Percentiles rank a stretch among this genome's conserved stretches.
These are phyloP conservation scores for Casuarina equisetifolia DNA, from an alignment of 306 rosid genomes.

Conservation along the genomic window DNA sequence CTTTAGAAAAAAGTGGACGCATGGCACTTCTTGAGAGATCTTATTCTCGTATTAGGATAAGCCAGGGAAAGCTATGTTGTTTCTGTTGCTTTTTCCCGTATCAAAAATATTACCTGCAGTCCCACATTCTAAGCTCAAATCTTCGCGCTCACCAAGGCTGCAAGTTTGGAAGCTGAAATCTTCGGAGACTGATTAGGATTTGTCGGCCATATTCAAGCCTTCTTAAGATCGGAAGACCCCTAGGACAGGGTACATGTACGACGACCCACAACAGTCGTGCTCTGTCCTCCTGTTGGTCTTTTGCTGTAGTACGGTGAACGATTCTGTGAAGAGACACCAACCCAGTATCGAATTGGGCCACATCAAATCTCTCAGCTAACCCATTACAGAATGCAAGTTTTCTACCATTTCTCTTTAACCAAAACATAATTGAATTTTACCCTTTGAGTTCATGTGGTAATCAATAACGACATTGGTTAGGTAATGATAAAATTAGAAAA, in stretches of 20 bases:
- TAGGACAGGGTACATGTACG: no score
- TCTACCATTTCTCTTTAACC: no score
- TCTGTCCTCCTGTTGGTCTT: no score
- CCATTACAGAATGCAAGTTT: no score
- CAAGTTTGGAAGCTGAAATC: neutral
- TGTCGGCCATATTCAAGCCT: no score
- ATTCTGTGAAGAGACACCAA: neutral
- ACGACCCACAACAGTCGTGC: no score
- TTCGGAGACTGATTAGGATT: neutral
- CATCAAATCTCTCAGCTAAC: neutral
- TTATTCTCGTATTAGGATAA: slow-evolving; percentile 33
- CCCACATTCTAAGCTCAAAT: neutral
- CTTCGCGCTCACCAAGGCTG: neutral
- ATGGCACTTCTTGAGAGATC: slow-evolving; percentile 28
- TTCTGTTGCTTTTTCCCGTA: neutral
- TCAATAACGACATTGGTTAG: no score
- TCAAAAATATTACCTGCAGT: neutral
- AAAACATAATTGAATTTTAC: no score
- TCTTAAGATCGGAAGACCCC: no score
- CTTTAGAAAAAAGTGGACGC: slow-evolving; percentile 45
- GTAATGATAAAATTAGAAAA: neutral
- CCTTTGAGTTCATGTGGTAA: no score
- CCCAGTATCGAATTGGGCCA: neutral
- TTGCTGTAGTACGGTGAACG: no score
- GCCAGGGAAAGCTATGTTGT: neutral